A percentile compares a stretch with the other conserved stretches of the same genome.
Evolutionary conservation across 129 eudicot genomes (phyloP).

Genomic region (Scalesia atractyloides): DNA sequence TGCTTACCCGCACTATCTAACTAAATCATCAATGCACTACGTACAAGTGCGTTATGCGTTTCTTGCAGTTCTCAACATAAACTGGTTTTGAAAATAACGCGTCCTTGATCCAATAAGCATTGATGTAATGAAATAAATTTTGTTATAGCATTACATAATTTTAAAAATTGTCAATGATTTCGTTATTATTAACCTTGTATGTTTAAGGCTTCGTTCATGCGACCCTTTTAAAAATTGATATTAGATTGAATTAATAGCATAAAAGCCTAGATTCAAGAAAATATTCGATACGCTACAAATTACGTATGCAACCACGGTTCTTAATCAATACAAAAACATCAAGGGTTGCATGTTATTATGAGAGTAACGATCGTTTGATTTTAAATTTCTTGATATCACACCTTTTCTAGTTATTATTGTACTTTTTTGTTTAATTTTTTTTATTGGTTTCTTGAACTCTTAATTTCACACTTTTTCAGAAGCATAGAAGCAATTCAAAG

Average conservation of each 20-base stretch:
- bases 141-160: neutral
- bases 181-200: neutral
- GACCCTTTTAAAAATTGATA: neutral
- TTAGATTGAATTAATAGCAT: neutral
- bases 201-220: conserved; percentile 12
- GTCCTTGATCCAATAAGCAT: conserved; percentile 5
- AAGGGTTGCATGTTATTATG: neutral
- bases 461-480: conserved; percentile 46
- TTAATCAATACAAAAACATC: neutral
- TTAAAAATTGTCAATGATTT: neutral
- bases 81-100: too few species aligned
- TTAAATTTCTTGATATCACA: neutral
- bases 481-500: conserved; percentile 87
- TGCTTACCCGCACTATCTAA: too few species aligned
- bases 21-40: too few species aligned
- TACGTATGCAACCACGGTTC: neutral
- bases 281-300: neutral
- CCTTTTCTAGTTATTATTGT: neutral
- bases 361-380: neutral
- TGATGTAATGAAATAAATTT: neutral
- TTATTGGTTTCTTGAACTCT: neutral
- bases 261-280: neutral
- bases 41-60: too few species aligned
- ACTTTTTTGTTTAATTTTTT: neutral
- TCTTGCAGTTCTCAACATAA: too few species aligned